Percentiles rank a stretch among this genome's conserved stretches.
Evolutionary conservation across 2,329 filamentous ascomycete genomes (phyloP).

Genomic region (Epichloe coenophiala): DNA sequence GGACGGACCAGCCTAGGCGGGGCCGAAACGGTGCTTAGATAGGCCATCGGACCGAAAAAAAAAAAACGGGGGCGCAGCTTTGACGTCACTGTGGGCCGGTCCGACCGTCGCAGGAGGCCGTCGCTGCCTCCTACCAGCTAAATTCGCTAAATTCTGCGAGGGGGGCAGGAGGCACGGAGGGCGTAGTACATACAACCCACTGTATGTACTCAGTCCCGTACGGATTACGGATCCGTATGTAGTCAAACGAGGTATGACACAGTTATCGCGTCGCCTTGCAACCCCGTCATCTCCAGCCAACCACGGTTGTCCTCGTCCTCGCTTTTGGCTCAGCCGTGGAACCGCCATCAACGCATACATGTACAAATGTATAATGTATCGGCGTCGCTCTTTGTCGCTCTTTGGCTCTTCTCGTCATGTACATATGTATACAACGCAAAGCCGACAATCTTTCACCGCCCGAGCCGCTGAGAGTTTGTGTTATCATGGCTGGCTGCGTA

Average conservation of each 20-base stretch:
- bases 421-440: no score
- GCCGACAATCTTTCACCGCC: not conserved
- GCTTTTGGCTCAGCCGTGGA: not conserved
- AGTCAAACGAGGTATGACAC: constrained; percentile 1
- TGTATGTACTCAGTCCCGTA: not conserved
- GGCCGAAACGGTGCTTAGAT: constrained; percentile 16
- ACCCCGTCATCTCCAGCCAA: not conserved
- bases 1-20: constrained; percentile 8
- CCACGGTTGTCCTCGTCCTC: not conserved
- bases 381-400: no score
- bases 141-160: not conserved
- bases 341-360: not conserved
- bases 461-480: not conserved
- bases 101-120: constrained; percentile 3
- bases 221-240: not conserved
- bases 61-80: constrained; percentile 7
- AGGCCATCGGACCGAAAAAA: constrained; percentile 13
- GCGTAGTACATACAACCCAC: not conserved
- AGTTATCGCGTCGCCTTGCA: not conserved
- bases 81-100: constrained; percentile 18
- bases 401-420: not conserved
- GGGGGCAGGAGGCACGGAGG: not conserved
- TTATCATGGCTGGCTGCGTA: not conserved
- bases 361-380: no score
- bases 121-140: not conserved